These are phyloP conservation scores for Neopestalotiopsis sp. DNA, from an alignment of 2,329 filamentous ascomycete genomes.

Conservation along the genomic window DNA sequence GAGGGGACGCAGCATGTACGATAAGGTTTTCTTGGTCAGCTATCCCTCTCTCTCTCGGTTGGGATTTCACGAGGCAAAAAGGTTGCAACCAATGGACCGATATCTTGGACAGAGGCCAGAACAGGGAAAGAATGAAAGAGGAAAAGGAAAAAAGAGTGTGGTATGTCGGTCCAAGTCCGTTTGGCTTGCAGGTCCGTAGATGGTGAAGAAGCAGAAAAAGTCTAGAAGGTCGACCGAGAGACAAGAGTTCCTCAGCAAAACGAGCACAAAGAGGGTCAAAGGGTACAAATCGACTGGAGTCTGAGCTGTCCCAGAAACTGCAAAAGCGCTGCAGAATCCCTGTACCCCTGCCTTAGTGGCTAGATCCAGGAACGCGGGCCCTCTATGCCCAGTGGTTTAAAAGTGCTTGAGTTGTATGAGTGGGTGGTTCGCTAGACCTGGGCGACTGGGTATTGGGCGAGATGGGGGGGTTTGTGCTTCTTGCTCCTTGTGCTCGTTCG, in stretches of 20 bases:
- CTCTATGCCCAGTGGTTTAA: neutral
- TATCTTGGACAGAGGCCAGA: slow-evolving; percentile 26
- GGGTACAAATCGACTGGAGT: slow-evolving; percentile 1
- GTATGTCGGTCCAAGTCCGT: slow-evolving; percentile 4
- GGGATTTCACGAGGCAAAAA: slow-evolving; percentile 17
- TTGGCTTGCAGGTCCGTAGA: slow-evolving; percentile 20
- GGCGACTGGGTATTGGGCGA: no score
- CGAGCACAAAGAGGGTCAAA: neutral
- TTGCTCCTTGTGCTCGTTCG: neutral
- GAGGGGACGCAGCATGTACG: slow-evolving; percentile 13
- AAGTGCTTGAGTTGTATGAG: neutral
- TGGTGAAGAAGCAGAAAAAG: slow-evolving; percentile 27
- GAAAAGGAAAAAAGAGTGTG: slow-evolving; percentile 19
- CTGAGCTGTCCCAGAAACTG: neutral
- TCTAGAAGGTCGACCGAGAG: slow-evolving; percentile 12
- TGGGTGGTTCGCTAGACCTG: no score
- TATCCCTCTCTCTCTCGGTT: neutral
- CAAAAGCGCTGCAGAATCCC: neutral
- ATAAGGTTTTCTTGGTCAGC: slow-evolving; percentile 14
- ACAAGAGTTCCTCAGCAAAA: neutral
- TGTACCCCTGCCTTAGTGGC: neutral
- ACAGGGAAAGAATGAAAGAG: neutral
- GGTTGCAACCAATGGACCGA: slow-evolving; percentile 23
- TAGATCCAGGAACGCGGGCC: neutral
- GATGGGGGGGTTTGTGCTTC: no score